These are phyloP conservation scores for Annona squamosa DNA, from an alignment of 164 flowering plant species.

Conservation along the genomic window DNA sequence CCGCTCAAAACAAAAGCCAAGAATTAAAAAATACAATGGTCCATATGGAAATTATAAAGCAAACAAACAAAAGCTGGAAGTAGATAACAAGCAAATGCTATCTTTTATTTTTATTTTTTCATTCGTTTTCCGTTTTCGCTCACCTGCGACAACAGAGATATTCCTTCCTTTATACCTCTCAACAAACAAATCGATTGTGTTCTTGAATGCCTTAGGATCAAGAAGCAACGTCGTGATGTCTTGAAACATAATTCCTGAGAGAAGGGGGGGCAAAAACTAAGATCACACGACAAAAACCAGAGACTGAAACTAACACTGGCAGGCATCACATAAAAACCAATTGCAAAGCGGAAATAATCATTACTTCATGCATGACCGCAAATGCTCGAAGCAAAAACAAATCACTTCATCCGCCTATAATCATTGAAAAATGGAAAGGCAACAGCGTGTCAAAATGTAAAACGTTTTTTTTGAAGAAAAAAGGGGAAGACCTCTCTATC, in stretches of 20 bases:
- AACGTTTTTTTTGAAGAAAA: not conserved
- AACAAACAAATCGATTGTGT: slow-evolving; percentile 82
- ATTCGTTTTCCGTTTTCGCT: not conserved
- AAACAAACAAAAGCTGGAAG: not conserved
- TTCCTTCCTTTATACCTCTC: slow-evolving; percentile 71
- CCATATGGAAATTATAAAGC: not conserved
- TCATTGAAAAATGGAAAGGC: too few relatives aligned
- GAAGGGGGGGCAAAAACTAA: not conserved
- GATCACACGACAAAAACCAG: not conserved
- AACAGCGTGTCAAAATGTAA: not conserved
- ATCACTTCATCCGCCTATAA: not conserved
- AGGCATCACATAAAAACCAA: not conserved
- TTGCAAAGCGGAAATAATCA: not conserved
- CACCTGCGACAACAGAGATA: slow-evolving; percentile 92
- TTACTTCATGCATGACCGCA: not conserved
- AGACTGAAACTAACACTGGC: not conserved
- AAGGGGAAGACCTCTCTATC: not conserved
- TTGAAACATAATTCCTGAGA: slow-evolving; percentile 87
- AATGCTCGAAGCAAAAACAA: not conserved
- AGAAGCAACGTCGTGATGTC: slow-evolving; percentile 85
- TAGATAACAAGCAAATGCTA: not conserved
- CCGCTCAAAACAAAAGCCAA: not conserved
- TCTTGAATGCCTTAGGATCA: slow-evolving; percentile 73
- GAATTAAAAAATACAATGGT: not conserved
- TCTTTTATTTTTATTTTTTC: too few relatives aligned